Base-by-base conservation (phyloP, 2,329 filamentous ascomycete genomes). In the Aureobasidium mangrovei region DNA sequence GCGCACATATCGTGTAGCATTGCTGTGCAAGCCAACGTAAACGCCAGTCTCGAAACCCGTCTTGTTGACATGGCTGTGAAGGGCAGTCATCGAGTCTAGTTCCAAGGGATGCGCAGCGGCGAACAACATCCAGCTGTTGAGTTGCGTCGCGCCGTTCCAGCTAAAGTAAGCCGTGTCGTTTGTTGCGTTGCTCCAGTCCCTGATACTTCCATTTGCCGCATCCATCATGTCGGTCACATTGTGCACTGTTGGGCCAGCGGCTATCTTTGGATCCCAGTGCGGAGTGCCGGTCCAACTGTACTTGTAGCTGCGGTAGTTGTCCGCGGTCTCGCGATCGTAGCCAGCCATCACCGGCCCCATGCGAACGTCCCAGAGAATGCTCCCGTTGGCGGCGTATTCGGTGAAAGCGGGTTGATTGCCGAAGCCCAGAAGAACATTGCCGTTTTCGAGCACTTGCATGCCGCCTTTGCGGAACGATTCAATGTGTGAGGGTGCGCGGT, bases 351-450 rank as follows among this genome's bases (percentile, higher is more conserved):
- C 10, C 2, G 54, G 47, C 2, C 56, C 70, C 62, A 78, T 71
- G 60, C 76, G 75, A 3, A 69, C 68, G 54, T 81, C 74, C 65
- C 78, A 80, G 8, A 82, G 64, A 4, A 75, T 63, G 3, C 70
- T 64, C 5, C 78, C 78, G 27, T 74, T 70, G 2, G 66, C 58
- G 1, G 67, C 67, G 58, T 74, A 61, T 49, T 74, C 71, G 1
- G 71, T 71, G 12, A 66, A 68, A 7, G 69, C 64, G 0, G 64
- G 63, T 24, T 65, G 61, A 38, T 69, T 61, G 4, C 80, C 79
- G 74, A 78, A 83, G 55, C 77, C 77, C 24, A 82, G 72, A 9
- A 83, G 63, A 2, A 75, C 73, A 54, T 80, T 77, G 28, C 74
- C 74, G 2, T 45, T 44, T n/a, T 72, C 72, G 0, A 82, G 68